Percentiles rank a stretch among this genome's conserved stretches.
Evolutionary conservation across 2,329 filamentous ascomycete genomes (phyloP).

Genomic region (Colletotrichum higginsianum): DNA sequence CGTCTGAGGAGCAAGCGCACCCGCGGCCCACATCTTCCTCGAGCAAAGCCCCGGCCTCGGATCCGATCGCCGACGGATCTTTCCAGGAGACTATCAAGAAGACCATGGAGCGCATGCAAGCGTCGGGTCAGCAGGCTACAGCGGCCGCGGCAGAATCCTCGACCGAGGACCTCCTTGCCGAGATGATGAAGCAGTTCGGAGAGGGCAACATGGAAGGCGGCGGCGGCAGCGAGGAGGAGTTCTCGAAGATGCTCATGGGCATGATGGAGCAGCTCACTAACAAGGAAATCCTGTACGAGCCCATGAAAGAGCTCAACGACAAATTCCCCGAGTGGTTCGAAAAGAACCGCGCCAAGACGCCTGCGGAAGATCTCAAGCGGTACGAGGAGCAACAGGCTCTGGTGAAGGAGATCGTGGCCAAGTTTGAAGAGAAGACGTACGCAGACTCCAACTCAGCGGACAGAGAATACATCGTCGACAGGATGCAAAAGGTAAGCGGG

Average conservation of each 20-base stretch:
- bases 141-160: constrained; percentile 79
- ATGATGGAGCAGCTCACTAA: constrained; percentile 99
- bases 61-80: constrained; percentile 69
- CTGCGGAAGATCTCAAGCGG: constrained; percentile 80
- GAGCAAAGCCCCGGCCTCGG: constrained; percentile 45
- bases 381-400: constrained; percentile 86
- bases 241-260: constrained; percentile 93
- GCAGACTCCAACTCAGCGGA: constrained; percentile 85
- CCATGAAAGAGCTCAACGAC: constrained; percentile 95
- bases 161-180: constrained; percentile 86
- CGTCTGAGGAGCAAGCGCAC: constrained; percentile 44
- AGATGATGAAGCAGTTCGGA: constrained; percentile 92
- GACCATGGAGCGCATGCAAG: constrained; percentile 97
- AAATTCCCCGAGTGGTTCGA: constrained; percentile 94
- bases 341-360: constrained; percentile 77
- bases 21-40: constrained; percentile 46
- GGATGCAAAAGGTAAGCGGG: constrained; percentile 90
- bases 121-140: constrained; percentile 87
- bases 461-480: constrained; percentile 93
- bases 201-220: constrained; percentile 69
- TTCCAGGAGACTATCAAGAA: constrained; percentile 95
- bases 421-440: constrained; percentile 88
- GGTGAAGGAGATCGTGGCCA: constrained; percentile 87
- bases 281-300: constrained; percentile 98
- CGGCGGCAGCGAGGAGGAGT: constrained; percentile 81